A percentile compares a stretch with the other conserved stretches of the same genome.
phyloP scores from a whole-genome alignment of 345 rosid genomes.

The Pugionium dolabratum region DNA sequence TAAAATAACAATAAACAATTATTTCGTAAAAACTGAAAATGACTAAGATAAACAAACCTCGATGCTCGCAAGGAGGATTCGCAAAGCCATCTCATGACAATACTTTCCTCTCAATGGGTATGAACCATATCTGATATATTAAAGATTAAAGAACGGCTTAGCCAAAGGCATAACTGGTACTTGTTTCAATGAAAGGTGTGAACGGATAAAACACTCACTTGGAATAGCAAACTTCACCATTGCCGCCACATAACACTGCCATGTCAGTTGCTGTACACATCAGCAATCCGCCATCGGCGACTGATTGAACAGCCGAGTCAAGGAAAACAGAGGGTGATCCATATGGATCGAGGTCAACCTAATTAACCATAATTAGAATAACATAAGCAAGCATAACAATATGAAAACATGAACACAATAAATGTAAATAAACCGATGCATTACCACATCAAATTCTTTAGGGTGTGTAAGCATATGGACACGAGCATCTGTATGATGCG shows the following conservation, averaged over 20 bases:
- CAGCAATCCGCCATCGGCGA: constrained; percentile 86
- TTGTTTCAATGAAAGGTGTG: constrained; percentile 19
- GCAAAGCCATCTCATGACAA: constrained; percentile 99
- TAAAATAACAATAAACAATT: too few relatives aligned
- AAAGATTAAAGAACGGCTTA: constrained; percentile 24
- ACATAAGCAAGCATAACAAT: too few relatives aligned
- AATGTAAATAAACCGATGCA: neutral
- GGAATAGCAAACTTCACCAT: constrained; percentile 98
- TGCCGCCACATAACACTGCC: constrained; percentile 98
- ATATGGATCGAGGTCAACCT: constrained; percentile 99
- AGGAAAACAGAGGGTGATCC: constrained; percentile 97
- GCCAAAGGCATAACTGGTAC: constrained; percentile 2
- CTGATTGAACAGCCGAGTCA: constrained; percentile 93
- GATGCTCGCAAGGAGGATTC: constrained; percentile 92
- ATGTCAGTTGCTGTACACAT: constrained; percentile 99
- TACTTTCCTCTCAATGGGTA: constrained; percentile 93
- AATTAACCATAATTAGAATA: constrained; percentile 17
- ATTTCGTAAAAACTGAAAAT: too few relatives aligned
- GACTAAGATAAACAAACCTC: constrained; percentile 55
- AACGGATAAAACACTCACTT: constrained; percentile 58
- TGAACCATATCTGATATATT: constrained; percentile 74
- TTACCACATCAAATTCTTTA: constrained; percentile 95
- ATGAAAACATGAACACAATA: neutral
- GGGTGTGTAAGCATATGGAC: constrained; percentile 92
- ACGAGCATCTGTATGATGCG: constrained; percentile 95